Conservation (phyloP, 192 early-diverging fungal genomes). For the Bifiguratus adelaidae region DNA sequence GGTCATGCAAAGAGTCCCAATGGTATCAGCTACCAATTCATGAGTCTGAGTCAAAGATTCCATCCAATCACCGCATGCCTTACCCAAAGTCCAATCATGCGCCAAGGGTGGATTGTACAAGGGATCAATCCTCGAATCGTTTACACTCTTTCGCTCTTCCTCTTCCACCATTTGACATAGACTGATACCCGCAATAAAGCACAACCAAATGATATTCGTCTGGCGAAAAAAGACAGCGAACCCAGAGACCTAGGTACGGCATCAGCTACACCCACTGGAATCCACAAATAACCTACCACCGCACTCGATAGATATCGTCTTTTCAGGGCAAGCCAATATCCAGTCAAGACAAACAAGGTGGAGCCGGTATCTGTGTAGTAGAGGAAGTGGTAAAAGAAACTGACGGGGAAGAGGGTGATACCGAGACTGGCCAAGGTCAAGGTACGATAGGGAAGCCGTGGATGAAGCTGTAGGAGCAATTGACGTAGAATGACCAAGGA, state of each 20-base stretch:
- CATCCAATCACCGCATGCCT: too few relatives aligned
- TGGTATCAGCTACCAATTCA: too few relatives aligned
- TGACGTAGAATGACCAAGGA: slow-evolving; percentile 30
- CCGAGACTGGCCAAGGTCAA: slow-evolving; percentile 21
- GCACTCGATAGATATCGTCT: slow-evolving; percentile 37
- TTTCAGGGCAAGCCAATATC: slow-evolving; percentile 43
- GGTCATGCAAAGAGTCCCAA: not conserved
- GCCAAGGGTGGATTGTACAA: slow-evolving; percentile 12
- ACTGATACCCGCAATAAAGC: slow-evolving; percentile 47
- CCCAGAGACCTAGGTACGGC: slow-evolving; percentile 9
- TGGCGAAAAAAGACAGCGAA: slow-evolving; percentile 68
- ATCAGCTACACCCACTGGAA: not conserved
- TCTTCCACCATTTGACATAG: not conserved
- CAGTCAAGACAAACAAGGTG: slow-evolving; percentile 63
- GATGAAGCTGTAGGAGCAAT: slow-evolving; percentile 28
- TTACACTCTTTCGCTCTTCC: too few relatives aligned
- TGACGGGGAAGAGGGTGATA: slow-evolving; percentile 62
- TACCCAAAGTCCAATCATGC: not conserved
- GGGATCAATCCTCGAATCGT: too few relatives aligned
- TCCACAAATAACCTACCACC: slow-evolving; percentile 24
- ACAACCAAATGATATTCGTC: slow-evolving; percentile 87
- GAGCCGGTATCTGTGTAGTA: slow-evolving; percentile 93
- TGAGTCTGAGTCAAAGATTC: too few relatives aligned
- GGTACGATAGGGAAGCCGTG: slow-evolving; percentile 2
- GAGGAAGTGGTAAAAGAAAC: slow-evolving; percentile 77